phyloP scores from a whole-genome alignment of 768 basidiomycete genomes.

The Mycena rebaudengoi region DNA sequence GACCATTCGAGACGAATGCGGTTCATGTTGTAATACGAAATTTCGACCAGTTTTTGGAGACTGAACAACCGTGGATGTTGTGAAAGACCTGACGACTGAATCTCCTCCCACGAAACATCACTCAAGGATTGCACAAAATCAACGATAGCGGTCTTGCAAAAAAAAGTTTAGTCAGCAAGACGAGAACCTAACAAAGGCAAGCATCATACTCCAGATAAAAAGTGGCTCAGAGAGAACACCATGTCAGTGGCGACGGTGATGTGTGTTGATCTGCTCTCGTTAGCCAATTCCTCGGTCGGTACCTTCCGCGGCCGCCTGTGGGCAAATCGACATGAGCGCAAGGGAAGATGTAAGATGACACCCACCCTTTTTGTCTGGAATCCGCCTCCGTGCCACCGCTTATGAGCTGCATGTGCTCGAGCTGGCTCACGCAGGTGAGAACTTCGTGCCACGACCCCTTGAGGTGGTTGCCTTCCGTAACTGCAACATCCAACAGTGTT shows the following conservation, averaged over 20 bases:
- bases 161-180: slow-evolving; percentile 9
- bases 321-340: slow-evolving; percentile 18
- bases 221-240: slow-evolving; percentile 97
- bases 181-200: background rate
- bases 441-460: slow-evolving; percentile 98
- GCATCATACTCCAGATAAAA: slow-evolving; percentile 91
- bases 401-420: slow-evolving; percentile 98
- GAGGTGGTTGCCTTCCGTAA: slow-evolving; percentile 95
- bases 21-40: slow-evolving; percentile 99
- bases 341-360: slow-evolving; percentile 4
- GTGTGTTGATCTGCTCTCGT: slow-evolving; percentile 96
- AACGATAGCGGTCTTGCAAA: slow-evolving; percentile 87
- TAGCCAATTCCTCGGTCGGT: slow-evolving; percentile 92
- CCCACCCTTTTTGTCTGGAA: slow-evolving; percentile 81
- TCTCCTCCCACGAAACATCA: slow-evolving; percentile 99
- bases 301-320: slow-evolving; percentile 63
- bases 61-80: slow-evolving; percentile 96
- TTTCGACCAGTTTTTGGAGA: slow-evolving; percentile 97
- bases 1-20: slow-evolving; percentile 99
- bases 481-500: slow-evolving; percentile 90
- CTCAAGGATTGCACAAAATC: slow-evolving; percentile 97
- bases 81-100: slow-evolving; percentile 94
- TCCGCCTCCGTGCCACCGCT: slow-evolving; percentile 90
- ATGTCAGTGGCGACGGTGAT: slow-evolving; percentile 99
- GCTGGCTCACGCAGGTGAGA: slow-evolving; percentile 94